Evolutionary conservation across 1,284 basidiomycete species (phyloP).

Genomic region (Acaromyces ingoldii): DNA sequence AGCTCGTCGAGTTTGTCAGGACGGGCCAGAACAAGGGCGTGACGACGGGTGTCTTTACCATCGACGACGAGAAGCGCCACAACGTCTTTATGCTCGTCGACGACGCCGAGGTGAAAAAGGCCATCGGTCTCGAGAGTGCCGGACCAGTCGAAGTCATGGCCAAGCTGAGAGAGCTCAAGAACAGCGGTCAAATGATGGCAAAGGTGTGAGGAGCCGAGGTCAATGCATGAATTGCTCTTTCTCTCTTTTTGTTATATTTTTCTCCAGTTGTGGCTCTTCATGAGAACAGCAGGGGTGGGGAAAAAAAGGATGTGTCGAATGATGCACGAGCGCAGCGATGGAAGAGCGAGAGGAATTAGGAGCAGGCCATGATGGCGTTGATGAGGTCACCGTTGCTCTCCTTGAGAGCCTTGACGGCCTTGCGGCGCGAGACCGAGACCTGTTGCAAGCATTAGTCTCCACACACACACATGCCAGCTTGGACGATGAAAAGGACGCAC

Average conservation of each 20-base stretch:
- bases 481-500: conserved; percentile 16
- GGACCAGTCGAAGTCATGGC: conserved; percentile 65
- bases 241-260: not conserved
- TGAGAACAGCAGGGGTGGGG: no score
- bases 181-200: conserved; percentile 52
- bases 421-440: conserved; percentile 48
- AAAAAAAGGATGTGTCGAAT: not conserved
- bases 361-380: conserved; percentile 5
- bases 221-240: not conserved
- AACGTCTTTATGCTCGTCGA: conserved; percentile 51
- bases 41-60: conserved; percentile 73
- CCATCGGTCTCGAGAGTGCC: conserved; percentile 49
- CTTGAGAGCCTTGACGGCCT: conserved; percentile 51
- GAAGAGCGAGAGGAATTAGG: not conserved
- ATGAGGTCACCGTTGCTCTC: conserved; percentile 45
- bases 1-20: conserved; percentile 53
- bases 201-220: conserved; percentile 17
- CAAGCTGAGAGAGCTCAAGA: conserved; percentile 74
- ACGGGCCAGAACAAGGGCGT: conserved; percentile 54
- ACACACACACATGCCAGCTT: no score
- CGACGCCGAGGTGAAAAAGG: conserved; percentile 48
- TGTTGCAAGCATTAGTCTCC: not conserved
- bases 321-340: no score
- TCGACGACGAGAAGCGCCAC: conserved; percentile 68
- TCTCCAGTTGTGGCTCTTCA: not conserved